Evolutionary conservation across 2,329 filamentous ascomycete species (phyloP).

Genomic region (Pseudogymnoascus sp.): DNA sequence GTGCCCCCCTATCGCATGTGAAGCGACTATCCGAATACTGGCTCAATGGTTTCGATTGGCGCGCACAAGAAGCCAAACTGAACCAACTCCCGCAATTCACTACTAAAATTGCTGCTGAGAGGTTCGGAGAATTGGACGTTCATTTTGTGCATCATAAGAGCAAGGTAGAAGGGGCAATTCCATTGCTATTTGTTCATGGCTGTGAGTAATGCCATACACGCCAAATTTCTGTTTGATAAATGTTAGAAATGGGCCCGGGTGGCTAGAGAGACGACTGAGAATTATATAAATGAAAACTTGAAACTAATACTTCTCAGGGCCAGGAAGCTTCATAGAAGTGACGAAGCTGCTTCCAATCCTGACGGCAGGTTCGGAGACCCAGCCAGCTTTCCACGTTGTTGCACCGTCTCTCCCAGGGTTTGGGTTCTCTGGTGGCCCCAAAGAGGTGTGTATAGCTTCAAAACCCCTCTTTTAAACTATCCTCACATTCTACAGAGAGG

Average conservation of each 20-base stretch:
- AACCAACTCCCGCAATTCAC: constrained; percentile 24
- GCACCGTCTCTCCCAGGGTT: constrained; percentile 48
- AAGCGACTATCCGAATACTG: constrained; percentile 18
- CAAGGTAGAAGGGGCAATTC: constrained; percentile 44
- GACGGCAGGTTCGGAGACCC: constrained; percentile 25
- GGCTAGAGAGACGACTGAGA: not conserved
- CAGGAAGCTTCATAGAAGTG: constrained; percentile 59
- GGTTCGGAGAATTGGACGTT: constrained; percentile 49
- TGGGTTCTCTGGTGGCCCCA: constrained; percentile 35
- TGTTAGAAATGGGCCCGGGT: not conserved
- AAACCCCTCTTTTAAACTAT: not conserved
- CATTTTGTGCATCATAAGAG: constrained; percentile 56
- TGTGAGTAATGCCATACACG: constrained; percentile 31
- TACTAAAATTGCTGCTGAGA: constrained; percentile 38
- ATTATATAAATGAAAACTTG: not conserved
- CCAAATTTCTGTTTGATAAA: not conserved
- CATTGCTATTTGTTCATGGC: constrained; percentile 56
- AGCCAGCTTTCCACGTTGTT: constrained; percentile 44
- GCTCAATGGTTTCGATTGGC: constrained; percentile 21
- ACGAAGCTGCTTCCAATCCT: constrained; percentile 46
- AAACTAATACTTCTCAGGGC: constrained; percentile 32
- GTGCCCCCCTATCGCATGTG: constrained; percentile 12
- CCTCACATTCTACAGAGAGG: constrained; percentile 35
- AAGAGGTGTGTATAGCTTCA: constrained; percentile 13
- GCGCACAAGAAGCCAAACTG: constrained; percentile 17